A percentile compares a stretch with the other conserved stretches of the same genome.
These are phyloP conservation scores for Leishmania gerbilli DNA, from an alignment of 208 protist genomes.

Conservation along the genomic window DNA sequence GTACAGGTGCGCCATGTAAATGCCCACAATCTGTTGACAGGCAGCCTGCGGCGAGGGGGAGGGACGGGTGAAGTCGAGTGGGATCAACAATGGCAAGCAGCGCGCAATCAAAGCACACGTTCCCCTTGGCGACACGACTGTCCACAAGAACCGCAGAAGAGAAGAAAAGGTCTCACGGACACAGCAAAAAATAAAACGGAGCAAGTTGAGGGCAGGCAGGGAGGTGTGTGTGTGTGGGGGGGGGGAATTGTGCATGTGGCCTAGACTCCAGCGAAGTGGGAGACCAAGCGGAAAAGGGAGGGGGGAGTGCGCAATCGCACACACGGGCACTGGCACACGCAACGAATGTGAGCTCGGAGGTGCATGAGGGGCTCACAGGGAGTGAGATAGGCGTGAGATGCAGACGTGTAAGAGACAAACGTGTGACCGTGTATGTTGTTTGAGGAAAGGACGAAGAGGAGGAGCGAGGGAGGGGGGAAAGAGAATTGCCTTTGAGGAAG, in stretches of 20 bases:
- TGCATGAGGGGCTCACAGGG: no score
- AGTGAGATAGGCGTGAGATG: not conserved
- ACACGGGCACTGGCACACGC: not conserved
- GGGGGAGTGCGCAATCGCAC: not conserved
- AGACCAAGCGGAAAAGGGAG: not conserved
- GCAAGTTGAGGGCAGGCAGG: not conserved
- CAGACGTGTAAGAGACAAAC: not conserved
- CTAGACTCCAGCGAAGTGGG: not conserved
- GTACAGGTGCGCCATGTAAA: constrained; percentile 26
- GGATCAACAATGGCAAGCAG: not conserved
- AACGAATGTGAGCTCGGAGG: not conserved
- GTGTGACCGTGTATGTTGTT: not conserved
- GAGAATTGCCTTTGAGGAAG: not conserved
- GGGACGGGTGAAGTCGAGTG: not conserved
- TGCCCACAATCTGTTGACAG: not conserved
- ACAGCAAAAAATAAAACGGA: not conserved
- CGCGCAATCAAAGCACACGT: not conserved
- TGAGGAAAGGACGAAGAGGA: not conserved
- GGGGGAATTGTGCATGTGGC: not conserved
- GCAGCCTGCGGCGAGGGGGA: not conserved
- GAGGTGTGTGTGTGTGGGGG: not conserved
- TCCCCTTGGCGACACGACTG: not conserved
- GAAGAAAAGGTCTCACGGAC: not conserved
- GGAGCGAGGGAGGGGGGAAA: not conserved
- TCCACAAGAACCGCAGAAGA: not conserved